Evolutionary conservation across 305 asterid genomes (phyloP), one percentile per base, ranked within the genome.

Genomic region (Rubia balearica): DNA sequence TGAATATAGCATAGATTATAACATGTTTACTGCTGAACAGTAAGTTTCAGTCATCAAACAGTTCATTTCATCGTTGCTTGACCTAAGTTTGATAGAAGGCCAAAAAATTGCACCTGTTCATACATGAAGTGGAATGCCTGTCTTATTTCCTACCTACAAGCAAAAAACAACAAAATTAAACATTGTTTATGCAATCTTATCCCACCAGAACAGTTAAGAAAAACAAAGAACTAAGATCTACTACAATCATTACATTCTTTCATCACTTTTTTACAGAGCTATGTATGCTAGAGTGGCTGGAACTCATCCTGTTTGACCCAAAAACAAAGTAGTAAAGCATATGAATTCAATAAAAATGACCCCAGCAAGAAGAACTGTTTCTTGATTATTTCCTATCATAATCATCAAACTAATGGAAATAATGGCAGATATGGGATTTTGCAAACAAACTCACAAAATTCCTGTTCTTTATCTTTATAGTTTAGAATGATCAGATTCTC

Each of bases 51-150:
- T 56, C 19, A 16, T 56, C 62, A 16, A 56, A 56, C 36, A 56
- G 10, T 56, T 56, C 30, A 21, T 56, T n/a, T 4, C 6, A 60
- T 17, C 27, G 46, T 62, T 33, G 45, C n/a, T 7, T 60, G 9
- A 19, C 40, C 13, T 17, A 27, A 19, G 41, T 57, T 30, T 41
- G 16, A 19, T 8, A 48, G 10, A 49, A 40, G 33, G 38, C 22
- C 14, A 8, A 69, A 57, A 4, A 43, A 62, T 62, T 56, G 19
- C 61, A 89, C 96, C 91, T 69, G 77, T 69, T 87, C 81, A 60
- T 76, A 66, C 93, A 89, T 85, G 46, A 81, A 77, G 79, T 84
- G 82, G 65, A 85, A 89, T 55, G 93, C 91, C 75, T 21, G 61
- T 17, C 63, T 38, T 41, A 53, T 46, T 61, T 80, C 67, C 27